phyloP scores from a whole-genome alignment of 2,329 filamentous ascomycete genomes.

The Diaporthe sp. region DNA sequence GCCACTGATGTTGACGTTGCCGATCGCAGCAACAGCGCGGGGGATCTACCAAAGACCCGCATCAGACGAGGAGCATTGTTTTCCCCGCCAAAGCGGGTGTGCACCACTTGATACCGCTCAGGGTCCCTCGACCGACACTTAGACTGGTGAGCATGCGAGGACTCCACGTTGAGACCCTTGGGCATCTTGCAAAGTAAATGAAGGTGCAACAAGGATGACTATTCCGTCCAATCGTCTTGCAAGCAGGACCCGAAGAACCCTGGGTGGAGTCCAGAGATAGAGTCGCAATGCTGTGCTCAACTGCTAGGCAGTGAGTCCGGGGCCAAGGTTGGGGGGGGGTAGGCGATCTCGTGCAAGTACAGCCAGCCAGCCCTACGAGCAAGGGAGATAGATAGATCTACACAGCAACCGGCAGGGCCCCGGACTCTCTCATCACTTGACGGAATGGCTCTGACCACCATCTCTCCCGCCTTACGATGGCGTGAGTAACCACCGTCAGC shows the following conservation, averaged over 20 bases:
- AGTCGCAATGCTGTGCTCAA: constrained; percentile 1
- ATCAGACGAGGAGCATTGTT: not conserved
- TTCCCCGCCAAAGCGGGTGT: not conserved
- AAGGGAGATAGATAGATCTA: constrained; percentile 11
- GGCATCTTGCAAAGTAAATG: not conserved
- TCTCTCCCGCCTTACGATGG: constrained; percentile 1
- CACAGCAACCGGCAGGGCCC: not conserved
- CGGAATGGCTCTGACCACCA: constrained; percentile 12
- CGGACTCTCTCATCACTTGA: not conserved
- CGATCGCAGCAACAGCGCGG: constrained; percentile 7
- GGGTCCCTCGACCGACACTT: not conserved
- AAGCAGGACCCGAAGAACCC: not conserved
- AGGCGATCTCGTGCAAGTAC: not conserved
- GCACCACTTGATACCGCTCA: constrained; percentile 1
- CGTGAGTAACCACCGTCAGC: constrained; percentile 15
- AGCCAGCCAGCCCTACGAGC: constrained; percentile 18
- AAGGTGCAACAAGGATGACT: not conserved
- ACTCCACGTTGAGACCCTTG: not conserved
- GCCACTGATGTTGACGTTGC: not conserved
- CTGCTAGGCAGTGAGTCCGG: not conserved
- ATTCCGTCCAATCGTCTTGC: not conserved
- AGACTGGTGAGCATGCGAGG: not conserved
- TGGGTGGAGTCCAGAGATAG: not conserved
- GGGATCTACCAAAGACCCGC: constrained; percentile 13
- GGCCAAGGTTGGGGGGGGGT: not conserved